Evolutionary conservation across 148 eudicot species (phyloP).

Genomic region (Silene uniflora): DNA sequence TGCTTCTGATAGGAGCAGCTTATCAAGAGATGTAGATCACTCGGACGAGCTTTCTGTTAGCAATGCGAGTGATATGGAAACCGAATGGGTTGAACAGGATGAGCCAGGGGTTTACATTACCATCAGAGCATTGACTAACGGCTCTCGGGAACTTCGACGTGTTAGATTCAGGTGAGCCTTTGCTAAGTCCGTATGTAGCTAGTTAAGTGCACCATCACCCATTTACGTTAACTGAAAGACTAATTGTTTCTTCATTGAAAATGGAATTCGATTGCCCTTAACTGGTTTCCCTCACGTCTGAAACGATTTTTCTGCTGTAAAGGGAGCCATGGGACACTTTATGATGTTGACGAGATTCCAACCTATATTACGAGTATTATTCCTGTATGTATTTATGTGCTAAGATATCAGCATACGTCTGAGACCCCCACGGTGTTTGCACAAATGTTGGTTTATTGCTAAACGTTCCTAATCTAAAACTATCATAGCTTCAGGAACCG

Average conservation of each 20-base stretch:
- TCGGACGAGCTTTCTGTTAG: conserved; percentile 83
- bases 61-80: conserved; percentile 83
- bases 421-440: no score
- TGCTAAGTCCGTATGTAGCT: no score
- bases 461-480: no score
- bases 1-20: conserved; percentile 75
- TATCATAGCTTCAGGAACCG: no score
- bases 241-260: not conserved
- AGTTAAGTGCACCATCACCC: not conserved
- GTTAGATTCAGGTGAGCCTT: conserved; percentile 82
- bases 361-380: no score
- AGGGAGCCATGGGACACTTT: no score
- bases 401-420: no score
- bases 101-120: conserved; percentile 93
- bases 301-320: no score
- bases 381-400: no score
- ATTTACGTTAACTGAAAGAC: not conserved
- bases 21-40: conserved; percentile 69
- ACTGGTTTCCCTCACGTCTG: no score
- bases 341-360: no score
- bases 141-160: conserved; percentile 80
- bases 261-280: not conserved
- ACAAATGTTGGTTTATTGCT: no score
- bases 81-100: conserved; percentile 97
- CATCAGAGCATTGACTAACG: conserved; percentile 78